Conservation (phyloP, 257 asterid genomes). For the Capsicum rhomboideum region DNA sequence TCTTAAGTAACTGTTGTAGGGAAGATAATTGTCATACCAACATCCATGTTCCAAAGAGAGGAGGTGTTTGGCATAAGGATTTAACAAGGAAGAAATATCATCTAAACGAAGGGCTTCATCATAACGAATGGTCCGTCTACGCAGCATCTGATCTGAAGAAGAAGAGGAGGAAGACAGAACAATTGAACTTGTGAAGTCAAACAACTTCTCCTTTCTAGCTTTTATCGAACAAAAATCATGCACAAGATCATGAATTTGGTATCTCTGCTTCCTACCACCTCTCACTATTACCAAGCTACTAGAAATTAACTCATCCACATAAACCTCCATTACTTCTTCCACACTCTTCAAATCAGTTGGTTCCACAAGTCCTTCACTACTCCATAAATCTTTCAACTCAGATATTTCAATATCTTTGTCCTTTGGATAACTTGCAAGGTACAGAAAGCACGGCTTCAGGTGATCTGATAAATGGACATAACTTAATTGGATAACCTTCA, state of each 20-base stretch:
- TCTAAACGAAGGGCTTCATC: not conserved
- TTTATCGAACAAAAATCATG: constrained; percentile 7
- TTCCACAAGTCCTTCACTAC: constrained; percentile 20
- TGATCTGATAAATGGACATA: constrained; percentile 17
- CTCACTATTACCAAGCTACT: constrained; percentile 14
- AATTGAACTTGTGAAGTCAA: not conserved
- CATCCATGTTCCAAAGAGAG: not conserved
- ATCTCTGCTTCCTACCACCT: not conserved
- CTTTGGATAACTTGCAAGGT: constrained; percentile 13
- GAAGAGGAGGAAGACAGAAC: not conserved
- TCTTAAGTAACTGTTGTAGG: not conserved
- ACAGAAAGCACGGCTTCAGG: constrained; percentile 23
- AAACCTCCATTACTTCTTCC: not conserved
- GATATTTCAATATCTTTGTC: constrained; percentile 1
- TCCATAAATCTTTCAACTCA: constrained; percentile 14
- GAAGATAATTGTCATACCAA: too few species aligned
- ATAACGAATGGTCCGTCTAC: not conserved
- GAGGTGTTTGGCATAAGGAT: not conserved
- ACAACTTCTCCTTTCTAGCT: not conserved
- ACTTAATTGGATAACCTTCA: constrained; percentile 14
- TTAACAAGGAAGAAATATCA: not conserved
- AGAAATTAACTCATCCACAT: constrained; percentile 9
- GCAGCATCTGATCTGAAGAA: not conserved
- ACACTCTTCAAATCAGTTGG: not conserved
- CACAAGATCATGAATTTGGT: constrained; percentile 15